Base-by-base conservation (phyloP, 176 grass and related monocot genomes). In the Triticum urartu region DNA sequence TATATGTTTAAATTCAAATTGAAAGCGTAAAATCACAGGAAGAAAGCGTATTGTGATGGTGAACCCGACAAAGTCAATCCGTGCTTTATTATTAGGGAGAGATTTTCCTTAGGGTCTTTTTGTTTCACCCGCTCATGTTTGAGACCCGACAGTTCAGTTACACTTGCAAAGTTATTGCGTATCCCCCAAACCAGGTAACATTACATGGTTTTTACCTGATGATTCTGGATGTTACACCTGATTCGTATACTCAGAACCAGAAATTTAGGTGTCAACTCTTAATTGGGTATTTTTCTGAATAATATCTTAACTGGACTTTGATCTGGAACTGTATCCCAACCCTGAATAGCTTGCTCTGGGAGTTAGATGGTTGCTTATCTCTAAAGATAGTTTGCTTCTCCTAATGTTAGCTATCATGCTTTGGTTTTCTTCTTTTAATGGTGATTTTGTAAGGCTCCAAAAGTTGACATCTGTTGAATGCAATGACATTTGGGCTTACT, bases 331-430 rank as follows among this genome's bases (percentile, higher is more conserved):
- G 8, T 5, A 56, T 68, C 13, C 20, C 11, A 52, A 58, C 18
- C 54, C 54, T 58, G 54, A 58, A 68, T 85, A 73, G 14, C 61
- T 68, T 85, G 48, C 9, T 60, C 73, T 68, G 24, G 68, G 81
- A 40, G 15, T 18, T 54, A 18, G 3, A 17, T 54, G 50, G 47
- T 77, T 15, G 26, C 48, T 77, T 77, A 9, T 70, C 32, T 68
- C 33, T 82, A 0, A 4, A 39, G 12, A 20, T 24, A 40, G 52
- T 25, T 72, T 18, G 32, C 14, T 59, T 67, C 50, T 60, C 50
- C 22, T 24, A 43, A 58, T 59, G 17, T 60, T 86, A 11, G 32
- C 64, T 68, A 64, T 21, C 14, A 52, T 79, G 22, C 33, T 79
- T 50, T 2, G 1, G 36, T 72, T 35, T 47, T 84, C 21, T 52